These are phyloP conservation scores for Dalechampia spathulata DNA, from an alignment of 441 rosid genomes.

Conservation along the genomic window DNA sequence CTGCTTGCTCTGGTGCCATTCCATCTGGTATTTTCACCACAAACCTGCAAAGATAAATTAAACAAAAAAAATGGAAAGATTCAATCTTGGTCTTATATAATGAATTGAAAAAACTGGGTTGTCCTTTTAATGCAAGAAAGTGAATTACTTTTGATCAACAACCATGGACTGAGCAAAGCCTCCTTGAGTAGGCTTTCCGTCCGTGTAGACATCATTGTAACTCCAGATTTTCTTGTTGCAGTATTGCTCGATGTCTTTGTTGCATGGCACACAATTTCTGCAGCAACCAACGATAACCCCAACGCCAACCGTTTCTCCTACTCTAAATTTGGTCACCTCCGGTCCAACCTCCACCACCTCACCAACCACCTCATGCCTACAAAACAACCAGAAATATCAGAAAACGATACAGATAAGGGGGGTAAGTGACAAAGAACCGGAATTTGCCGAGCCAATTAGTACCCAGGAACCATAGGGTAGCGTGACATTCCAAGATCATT, in stretches of 20 bases:
- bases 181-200: constrained; percentile 63
- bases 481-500: constrained; percentile 72
- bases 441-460: neutral
- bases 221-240: constrained; percentile 49
- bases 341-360: constrained; percentile 29
- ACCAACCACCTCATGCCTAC: constrained; percentile 33
- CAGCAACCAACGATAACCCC: constrained; percentile 67
- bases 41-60: constrained; percentile 35
- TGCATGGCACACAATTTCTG: constrained; percentile 61
- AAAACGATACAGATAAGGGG: neutral
- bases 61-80: constrained; percentile 11
- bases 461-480: constrained; percentile 93
- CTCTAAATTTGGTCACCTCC: constrained; percentile 18
- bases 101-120: constrained; percentile 11
- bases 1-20: constrained; percentile 75
- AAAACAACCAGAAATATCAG: neutral
- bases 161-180: constrained; percentile 70
- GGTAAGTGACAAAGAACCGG: neutral
- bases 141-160: constrained; percentile 43
- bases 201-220: constrained; percentile 43
- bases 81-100: constrained; percentile 38
- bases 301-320: constrained; percentile 60
- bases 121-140: neutral
- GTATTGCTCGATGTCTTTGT: constrained; percentile 63
- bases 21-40: constrained; percentile 83